phyloP scores from a whole-genome alignment of 2,329 filamentous ascomycete species.

The Diaporthe sp. region DNA sequence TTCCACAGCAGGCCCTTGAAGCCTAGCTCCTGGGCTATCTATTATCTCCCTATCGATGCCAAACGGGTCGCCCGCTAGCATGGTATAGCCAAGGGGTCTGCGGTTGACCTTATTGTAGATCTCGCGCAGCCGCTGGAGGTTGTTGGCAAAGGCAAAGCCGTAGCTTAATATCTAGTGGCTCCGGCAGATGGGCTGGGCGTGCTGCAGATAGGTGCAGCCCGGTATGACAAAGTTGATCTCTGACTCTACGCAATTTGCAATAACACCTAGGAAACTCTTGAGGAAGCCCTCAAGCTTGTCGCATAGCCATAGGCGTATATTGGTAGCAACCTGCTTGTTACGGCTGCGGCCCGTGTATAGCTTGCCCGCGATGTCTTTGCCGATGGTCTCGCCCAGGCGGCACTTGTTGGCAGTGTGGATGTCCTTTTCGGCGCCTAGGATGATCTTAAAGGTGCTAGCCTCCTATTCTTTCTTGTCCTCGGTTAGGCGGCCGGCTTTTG shows the following conservation, averaged over 20 bases:
- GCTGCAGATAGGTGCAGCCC: conserved; percentile 88
- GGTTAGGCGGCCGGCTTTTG: conserved; percentile 78
- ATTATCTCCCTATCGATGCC: conserved; percentile 81
- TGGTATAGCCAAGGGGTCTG: conserved; percentile 78
- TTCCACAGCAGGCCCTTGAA: conserved; percentile 82
- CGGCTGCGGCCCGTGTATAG: conserved; percentile 88
- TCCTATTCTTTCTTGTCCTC: conserved; percentile 69
- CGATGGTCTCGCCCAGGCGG: conserved; percentile 83
- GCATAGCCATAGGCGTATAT: conserved; percentile 90
- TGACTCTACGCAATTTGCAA: conserved; percentile 74
- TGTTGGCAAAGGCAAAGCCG: conserved; percentile 75
- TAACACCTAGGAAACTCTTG: conserved; percentile 75
- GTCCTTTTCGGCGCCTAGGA: conserved; percentile 64
- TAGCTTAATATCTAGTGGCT: conserved; percentile 84
- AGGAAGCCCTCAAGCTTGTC: conserved; percentile 79
- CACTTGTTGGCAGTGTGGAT: conserved; percentile 80
- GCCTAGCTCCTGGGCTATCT: conserved; percentile 82
- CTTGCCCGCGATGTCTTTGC: conserved; percentile 86
- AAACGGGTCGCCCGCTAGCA: conserved; percentile 85
- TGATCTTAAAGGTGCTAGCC: conserved; percentile 59
- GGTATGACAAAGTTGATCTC: conserved; percentile 86
- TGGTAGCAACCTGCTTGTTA: conserved; percentile 90
- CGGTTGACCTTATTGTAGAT: conserved; percentile 79
- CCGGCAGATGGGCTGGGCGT: conserved; percentile 83
- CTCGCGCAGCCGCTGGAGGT: conserved; percentile 82